phyloP scores from a whole-genome alignment of 2,329 filamentous ascomycete genomes.

The Fusarium setosum region DNA sequence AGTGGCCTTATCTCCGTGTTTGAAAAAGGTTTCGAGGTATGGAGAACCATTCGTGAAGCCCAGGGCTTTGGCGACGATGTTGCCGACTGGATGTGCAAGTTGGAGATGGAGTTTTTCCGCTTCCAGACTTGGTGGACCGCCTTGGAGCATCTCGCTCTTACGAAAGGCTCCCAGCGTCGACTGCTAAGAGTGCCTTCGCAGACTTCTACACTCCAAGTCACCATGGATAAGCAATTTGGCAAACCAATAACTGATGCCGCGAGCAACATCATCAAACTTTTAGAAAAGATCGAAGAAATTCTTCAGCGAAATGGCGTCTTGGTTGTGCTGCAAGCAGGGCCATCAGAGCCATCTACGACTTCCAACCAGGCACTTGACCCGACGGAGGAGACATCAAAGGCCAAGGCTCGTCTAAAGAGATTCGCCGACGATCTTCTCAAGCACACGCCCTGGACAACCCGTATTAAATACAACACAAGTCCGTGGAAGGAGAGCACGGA shows the following conservation, averaged over 20 bases:
- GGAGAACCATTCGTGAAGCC: neutral
- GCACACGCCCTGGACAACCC: neutral
- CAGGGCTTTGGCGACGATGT: neutral
- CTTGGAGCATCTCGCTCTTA: neutral
- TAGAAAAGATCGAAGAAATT: neutral
- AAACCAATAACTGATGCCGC: neutral
- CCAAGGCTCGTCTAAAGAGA: neutral
- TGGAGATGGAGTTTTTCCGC: conserved; percentile 5
- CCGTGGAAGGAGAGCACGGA: conserved; percentile 3
- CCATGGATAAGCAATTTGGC: neutral
- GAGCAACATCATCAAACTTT: neutral
- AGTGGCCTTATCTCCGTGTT: neutral
- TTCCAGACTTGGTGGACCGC: neutral
- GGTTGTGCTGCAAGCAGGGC: neutral
- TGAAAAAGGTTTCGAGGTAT: neutral
- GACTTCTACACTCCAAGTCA: neutral
- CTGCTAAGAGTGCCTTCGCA: neutral
- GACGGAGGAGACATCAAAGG: accelerated
- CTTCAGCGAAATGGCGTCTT: neutral
- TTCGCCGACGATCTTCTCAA: neutral
- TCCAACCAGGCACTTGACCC: accelerated
- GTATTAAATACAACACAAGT: neutral
- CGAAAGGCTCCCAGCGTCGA: neutral
- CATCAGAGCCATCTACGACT: accelerated
- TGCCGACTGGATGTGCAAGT: conserved; percentile 5